These are phyloP conservation scores for Berkeleyomyces basicola DNA, from an alignment of 2,329 filamentous ascomycete species.

Conservation along the genomic window DNA sequence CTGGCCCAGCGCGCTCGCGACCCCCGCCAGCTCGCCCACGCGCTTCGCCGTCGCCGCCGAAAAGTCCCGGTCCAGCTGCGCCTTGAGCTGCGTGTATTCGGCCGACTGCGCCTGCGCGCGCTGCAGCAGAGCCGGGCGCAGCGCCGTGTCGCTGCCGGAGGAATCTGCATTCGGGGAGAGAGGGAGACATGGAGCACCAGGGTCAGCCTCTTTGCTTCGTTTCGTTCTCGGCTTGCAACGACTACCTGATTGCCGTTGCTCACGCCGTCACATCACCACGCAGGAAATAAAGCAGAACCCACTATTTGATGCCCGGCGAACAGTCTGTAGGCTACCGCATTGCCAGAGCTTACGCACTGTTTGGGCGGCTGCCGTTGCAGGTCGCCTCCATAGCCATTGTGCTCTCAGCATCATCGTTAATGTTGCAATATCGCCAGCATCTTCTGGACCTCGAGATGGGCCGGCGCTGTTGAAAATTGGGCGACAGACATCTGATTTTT, in stretches of 20 bases:
- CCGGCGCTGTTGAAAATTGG: not conserved
- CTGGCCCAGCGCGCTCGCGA: constrained; percentile 39
- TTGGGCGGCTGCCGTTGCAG: not conserved
- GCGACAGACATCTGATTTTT: not conserved
- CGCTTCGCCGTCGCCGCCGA: constrained; percentile 41
- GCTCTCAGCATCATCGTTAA: not conserved
- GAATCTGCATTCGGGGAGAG: no score
- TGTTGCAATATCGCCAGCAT: not conserved
- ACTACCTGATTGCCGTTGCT: no score
- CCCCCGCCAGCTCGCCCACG: constrained; percentile 41
- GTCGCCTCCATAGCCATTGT: not conserved
- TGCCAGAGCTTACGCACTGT: not conserved
- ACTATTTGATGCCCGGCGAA: constrained; percentile 1
- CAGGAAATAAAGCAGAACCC: not conserved
- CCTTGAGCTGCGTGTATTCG: constrained; percentile 40
- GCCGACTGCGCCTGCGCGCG: constrained; percentile 40
- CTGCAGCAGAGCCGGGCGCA: constrained; percentile 40
- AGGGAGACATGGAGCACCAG: no score
- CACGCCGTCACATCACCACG: no score
- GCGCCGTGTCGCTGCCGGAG: constrained; percentile 15
- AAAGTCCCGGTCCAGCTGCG: constrained; percentile 35
- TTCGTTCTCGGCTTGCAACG: no score
- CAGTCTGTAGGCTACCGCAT: not conserved
- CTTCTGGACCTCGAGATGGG: not conserved
- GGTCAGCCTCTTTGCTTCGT: no score